phyloP scores from a whole-genome alignment of 768 basidiomycete genomes.

The Galerina marginata region DNA sequence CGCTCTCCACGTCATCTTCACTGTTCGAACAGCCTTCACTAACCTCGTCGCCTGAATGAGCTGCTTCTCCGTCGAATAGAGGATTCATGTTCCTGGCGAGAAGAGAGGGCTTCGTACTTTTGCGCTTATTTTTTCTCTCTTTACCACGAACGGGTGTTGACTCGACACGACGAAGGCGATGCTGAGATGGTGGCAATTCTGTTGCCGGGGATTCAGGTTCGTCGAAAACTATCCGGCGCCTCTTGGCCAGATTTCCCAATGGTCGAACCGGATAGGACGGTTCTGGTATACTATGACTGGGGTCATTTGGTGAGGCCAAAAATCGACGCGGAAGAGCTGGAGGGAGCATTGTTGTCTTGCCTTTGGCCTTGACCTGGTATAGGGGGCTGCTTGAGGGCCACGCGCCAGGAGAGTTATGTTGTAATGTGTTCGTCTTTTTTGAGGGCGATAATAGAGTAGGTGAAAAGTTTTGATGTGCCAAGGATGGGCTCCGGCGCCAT shows the following conservation, averaged over 20 bases:
- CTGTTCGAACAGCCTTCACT: slow-evolving; percentile 64
- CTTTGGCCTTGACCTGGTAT: slow-evolving; percentile 12
- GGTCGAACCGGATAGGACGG: slow-evolving; percentile 36
- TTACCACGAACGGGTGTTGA: slow-evolving; percentile 32
- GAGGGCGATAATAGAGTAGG: slow-evolving; percentile 13
- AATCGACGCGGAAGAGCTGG: slow-evolving; percentile 28
- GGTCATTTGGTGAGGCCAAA: slow-evolving; percentile 14
- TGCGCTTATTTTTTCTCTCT: slow-evolving; percentile 20
- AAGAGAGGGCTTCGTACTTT: slow-evolving; percentile 30
- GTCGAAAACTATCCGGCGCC: slow-evolving; percentile 37
- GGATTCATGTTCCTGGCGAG: slow-evolving; percentile 35
- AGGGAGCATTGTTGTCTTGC: slow-evolving; percentile 31
- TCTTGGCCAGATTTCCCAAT: slow-evolving; percentile 22
- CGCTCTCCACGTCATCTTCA: slow-evolving; percentile 63
- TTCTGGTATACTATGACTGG: slow-evolving; percentile 21
- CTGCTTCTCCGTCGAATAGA: slow-evolving; percentile 72
- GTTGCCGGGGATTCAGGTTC: slow-evolving; percentile 35
- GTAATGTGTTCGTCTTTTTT: slow-evolving; percentile 6
- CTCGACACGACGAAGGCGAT: slow-evolving; percentile 42
- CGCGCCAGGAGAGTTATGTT: background rate
- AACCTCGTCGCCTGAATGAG: slow-evolving; percentile 81
- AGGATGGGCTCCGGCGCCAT: background rate
- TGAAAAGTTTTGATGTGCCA: background rate
- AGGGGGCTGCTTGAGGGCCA: slow-evolving; percentile 15
- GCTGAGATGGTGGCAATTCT: slow-evolving; percentile 35